Evolutionary conservation across 1,284 basidiomycete species (phyloP).

Genomic region (Coriolopsis trogii): DNA sequence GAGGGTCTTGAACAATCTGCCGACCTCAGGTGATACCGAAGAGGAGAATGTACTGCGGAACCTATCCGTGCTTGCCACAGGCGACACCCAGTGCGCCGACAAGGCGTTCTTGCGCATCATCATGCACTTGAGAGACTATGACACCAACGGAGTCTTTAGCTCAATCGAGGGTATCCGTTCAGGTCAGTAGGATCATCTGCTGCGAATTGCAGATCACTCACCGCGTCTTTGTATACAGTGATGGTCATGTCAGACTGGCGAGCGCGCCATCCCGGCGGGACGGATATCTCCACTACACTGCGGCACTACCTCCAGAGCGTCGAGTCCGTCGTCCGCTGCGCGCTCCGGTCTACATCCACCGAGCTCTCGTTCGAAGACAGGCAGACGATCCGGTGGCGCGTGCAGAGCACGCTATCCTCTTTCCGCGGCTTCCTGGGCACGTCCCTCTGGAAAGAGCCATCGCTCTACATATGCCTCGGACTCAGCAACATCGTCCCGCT

Average conservation of each 20-base stretch:
- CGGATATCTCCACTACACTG: constrained; percentile 10
- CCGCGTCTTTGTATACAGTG: not conserved
- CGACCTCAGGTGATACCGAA: not conserved
- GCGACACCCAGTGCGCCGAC: constrained; percentile 4
- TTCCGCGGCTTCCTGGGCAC: constrained; percentile 16
- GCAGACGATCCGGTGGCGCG: constrained; percentile 1
- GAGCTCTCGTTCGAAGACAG: constrained; percentile 7
- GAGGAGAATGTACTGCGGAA: constrained; percentile 7
- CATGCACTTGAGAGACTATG: constrained; percentile 11
- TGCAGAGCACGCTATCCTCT: constrained; percentile 1
- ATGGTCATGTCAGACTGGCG: constrained; percentile 18
- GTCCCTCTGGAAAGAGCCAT: constrained; percentile 16
- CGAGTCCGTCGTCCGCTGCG: constrained; percentile 12
- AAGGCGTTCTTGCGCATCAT: constrained; percentile 13
- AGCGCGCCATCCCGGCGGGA: constrained; percentile 9
- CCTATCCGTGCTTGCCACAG: constrained; percentile 9
- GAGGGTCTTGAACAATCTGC: constrained; percentile 4
- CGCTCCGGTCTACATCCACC: constrained; percentile 1
- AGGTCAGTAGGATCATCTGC: constrained; percentile 1
- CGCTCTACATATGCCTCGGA: constrained; percentile 18
- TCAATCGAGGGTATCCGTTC: constrained; percentile 1
- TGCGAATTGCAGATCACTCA: not conserved
- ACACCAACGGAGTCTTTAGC: not conserved
- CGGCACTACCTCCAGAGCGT: constrained; percentile 16
- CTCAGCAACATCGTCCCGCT: constrained; percentile 18